These are phyloP conservation scores for Urtica urens DNA, from an alignment of 306 rosid species.

Conservation along the genomic window DNA sequence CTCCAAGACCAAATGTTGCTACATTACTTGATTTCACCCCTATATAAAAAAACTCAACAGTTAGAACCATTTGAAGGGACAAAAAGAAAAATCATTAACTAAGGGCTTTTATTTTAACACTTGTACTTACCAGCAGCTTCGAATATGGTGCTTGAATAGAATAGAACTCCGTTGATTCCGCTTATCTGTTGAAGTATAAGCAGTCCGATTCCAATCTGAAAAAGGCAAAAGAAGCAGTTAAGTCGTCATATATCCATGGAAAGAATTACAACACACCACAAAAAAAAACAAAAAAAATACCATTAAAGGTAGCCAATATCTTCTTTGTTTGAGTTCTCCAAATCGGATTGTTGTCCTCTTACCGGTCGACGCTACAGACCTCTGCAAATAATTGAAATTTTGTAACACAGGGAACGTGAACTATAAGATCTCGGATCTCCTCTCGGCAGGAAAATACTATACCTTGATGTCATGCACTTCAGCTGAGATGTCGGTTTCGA, in stretches of 20 bases:
- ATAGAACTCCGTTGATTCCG: conserved; percentile 82
- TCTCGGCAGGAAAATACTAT: not conserved
- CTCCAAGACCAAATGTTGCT: conserved; percentile 85
- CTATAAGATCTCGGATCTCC: not conserved
- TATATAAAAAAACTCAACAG: too few species aligned
- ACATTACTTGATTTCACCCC: conserved; percentile 61
- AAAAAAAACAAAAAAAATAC: conserved; percentile 20
- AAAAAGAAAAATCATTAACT: conserved; percentile 12
- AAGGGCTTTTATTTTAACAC: not conserved
- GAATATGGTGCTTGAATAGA: conserved; percentile 79
- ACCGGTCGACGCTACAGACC: conserved; percentile 53
- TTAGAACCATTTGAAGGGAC: conserved; percentile 14
- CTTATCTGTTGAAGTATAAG: conserved; percentile 87
- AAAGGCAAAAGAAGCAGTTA: conserved; percentile 17
- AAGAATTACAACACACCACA: conserved; percentile 12
- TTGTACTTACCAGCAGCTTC: conserved; percentile 42
- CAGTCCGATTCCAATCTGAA: conserved; percentile 87
- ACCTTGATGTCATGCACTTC: conserved; percentile 86
- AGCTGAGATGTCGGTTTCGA: conserved; percentile 65
- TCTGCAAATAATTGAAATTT: conserved; percentile 28
- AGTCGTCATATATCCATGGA: conserved; percentile 9
- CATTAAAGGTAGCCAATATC: conserved; percentile 89
- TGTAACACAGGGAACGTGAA: not conserved
- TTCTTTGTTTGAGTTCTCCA: conserved; percentile 65
- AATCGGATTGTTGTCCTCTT: conserved; percentile 61